Base-by-base conservation (phyloP, 2,329 filamentous ascomycete genomes). In the Fusarium setosum region DNA sequence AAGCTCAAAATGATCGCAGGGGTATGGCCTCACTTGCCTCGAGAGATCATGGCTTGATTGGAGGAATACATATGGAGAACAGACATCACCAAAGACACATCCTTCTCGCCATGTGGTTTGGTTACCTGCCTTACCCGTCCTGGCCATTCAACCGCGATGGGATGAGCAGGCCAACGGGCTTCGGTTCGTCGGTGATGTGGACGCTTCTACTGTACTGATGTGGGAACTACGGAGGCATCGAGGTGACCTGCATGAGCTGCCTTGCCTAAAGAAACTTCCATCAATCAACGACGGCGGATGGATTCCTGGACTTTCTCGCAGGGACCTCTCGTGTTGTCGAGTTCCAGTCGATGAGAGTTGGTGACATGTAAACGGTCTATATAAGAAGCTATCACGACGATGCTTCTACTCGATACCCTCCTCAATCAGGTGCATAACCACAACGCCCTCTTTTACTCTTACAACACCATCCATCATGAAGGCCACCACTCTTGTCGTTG, bases 401-500 rank as follows among this genome's bases (percentile, higher is more conserved):
- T 12, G 15, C 35, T 49, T 41, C 5, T 50, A 13, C n/a, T 32
- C 31, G 15, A 10, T 26, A 20, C n/a, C 15, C 18, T 32, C 4
- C 20, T 49, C 42, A 17, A 49, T 17, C 31, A 47, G 42, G 2
- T 17, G 18, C 29, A 31, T 13, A 18, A 11, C 18, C 18, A 32
- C 17, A 15, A 13, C 7, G 11, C 9, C 8, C 18, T 32, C 13
- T 24, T 5, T 32, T 7, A 47, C 15, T 18, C 20, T 4, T 11
- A 47, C 26, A 48, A 13, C 8, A 34, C 35, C 1, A 31, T 29
- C 15, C 41, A 61, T 23, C 29, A 67, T 67, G 63, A 56, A 61
- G 35, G 48, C 58, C 23, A 24, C 45, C 23, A 38, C 37, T 44
- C 41, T 61, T 31, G 57, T 41, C 6, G 29, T 55, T 17, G 21